Evolutionary conservation across 139 green algal genomes (phyloP).

Genomic region (Micromonas pusilla): DNA sequence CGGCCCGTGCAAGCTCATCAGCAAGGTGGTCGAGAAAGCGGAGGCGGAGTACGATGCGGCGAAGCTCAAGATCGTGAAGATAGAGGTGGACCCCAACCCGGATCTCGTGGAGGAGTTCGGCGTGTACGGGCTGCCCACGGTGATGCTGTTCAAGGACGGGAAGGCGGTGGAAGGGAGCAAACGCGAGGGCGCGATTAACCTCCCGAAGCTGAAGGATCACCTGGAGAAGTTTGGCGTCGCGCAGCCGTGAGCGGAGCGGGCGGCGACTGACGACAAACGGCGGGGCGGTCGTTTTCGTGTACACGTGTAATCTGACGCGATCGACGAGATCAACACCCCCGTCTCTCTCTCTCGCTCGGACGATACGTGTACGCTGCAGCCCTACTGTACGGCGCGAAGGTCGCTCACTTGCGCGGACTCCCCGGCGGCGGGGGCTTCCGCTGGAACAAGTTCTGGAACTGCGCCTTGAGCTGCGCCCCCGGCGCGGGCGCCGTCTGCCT

Average conservation of each 20-base stretch:
- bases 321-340: no score
- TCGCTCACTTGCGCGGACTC: no score
- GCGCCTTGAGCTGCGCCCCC: no score
- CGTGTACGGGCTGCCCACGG: slow-evolving; percentile 88
- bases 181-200: slow-evolving; percentile 78
- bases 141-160: slow-evolving; percentile 88
- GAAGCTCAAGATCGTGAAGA: slow-evolving; percentile 86
- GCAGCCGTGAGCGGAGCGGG: background rate
- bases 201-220: slow-evolving; percentile 60
- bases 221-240: slow-evolving; percentile 44
- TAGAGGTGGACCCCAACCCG: slow-evolving; percentile 77
- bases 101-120: slow-evolving; percentile 81
- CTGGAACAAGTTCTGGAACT: no score
- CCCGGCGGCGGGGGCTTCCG: no score
- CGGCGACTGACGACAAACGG: no score
- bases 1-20: slow-evolving; percentile 85
- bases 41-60: background rate
- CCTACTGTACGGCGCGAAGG: no score
- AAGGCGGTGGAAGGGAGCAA: slow-evolving; percentile 64
- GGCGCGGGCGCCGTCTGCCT: no score
- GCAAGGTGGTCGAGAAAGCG: slow-evolving; percentile 26
- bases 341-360: no score
- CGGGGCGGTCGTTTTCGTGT: no score
- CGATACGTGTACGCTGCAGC: no score
- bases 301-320: no score